These are phyloP conservation scores for Phylloboletellus chloephorus DNA, from an alignment of 1,284 basidiomycete genomes.

Conservation along the genomic window DNA sequence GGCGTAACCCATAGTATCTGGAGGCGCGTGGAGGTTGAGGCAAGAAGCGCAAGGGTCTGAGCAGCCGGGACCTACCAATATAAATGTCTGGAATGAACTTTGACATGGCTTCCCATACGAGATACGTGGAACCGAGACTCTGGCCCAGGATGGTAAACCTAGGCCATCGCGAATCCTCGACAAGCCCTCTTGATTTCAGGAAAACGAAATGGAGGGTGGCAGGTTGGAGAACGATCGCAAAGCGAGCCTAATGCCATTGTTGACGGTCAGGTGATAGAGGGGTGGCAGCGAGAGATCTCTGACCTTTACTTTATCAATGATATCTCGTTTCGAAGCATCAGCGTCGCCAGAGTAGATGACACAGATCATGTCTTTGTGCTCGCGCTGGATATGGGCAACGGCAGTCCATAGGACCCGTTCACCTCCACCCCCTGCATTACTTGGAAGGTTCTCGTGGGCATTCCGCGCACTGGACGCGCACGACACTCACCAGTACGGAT, in stretches of 20 bases:
- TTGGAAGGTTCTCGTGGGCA: slow-evolving; percentile 37
- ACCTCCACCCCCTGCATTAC: slow-evolving; percentile 96
- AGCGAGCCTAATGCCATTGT: slow-evolving; percentile 59
- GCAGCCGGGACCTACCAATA: slow-evolving; percentile 56
- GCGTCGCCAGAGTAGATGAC: slow-evolving; percentile 91
- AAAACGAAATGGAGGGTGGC: slow-evolving; percentile 72
- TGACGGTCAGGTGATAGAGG: background rate
- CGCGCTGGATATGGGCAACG: slow-evolving; percentile 71
- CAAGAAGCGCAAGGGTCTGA: background rate
- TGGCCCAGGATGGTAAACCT: slow-evolving; percentile 90
- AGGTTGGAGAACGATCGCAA: slow-evolving; percentile 73
- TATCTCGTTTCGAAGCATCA: slow-evolving; percentile 74
- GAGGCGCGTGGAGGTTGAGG: background rate
- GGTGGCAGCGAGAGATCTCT: slow-evolving; percentile 16
- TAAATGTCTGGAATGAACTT: slow-evolving; percentile 81
- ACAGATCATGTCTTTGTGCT: slow-evolving; percentile 66
- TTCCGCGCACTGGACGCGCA: slow-evolving; percentile 32
- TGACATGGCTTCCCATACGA: slow-evolving; percentile 79
- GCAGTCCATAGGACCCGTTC: slow-evolving; percentile 96
- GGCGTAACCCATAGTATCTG: slow-evolving; percentile 98
- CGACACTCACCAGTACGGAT: slow-evolving; percentile 83
- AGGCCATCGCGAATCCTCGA: slow-evolving; percentile 83
- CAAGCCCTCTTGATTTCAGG: slow-evolving; percentile 61
- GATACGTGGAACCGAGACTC: slow-evolving; percentile 78
- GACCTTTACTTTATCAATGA: slow-evolving; percentile 81